Conservation (phyloP, 2,329 filamentous ascomycete genomes). For the Magnaporthiopsis incrustans region DNA sequence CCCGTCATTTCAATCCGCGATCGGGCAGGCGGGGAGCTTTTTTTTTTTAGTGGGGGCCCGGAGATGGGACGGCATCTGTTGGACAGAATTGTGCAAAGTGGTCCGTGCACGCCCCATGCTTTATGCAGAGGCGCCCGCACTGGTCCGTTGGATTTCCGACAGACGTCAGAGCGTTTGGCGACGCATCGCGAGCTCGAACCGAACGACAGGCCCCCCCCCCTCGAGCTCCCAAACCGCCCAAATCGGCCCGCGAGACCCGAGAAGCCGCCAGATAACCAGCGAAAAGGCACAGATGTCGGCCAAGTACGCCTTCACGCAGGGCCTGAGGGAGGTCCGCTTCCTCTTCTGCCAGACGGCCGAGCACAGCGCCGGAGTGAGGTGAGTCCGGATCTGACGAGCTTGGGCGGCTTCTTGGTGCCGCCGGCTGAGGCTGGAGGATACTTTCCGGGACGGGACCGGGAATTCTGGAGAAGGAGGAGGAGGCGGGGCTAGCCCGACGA, state of each 20-base stretch:
- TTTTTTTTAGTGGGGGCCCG: neutral
- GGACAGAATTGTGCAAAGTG: no score
- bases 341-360: constrained; percentile 93
- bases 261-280: constrained; percentile 9
- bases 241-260: neutral
- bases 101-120: no score
- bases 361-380: constrained; percentile 57
- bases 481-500: neutral
- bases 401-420: no score
- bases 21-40: neutral
- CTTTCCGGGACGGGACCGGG: no score
- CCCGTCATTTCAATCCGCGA: neutral
- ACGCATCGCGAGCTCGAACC: no score
- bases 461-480: neutral
- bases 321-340: constrained; percentile 93
- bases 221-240: no score
- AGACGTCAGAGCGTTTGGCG: no score
- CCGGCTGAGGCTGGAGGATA: no score
- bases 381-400: neutral
- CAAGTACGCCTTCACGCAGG: constrained; percentile 86
- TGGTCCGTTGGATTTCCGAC: no score
- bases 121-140: no score
- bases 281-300: constrained; percentile 61
- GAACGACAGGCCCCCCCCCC: no score
- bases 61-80: neutral